Evolutionary conservation across 2,329 filamentous ascomycete genomes (phyloP), one percentile per base, ranked within the genome.

Genomic region (Colletotrichum musae): DNA sequence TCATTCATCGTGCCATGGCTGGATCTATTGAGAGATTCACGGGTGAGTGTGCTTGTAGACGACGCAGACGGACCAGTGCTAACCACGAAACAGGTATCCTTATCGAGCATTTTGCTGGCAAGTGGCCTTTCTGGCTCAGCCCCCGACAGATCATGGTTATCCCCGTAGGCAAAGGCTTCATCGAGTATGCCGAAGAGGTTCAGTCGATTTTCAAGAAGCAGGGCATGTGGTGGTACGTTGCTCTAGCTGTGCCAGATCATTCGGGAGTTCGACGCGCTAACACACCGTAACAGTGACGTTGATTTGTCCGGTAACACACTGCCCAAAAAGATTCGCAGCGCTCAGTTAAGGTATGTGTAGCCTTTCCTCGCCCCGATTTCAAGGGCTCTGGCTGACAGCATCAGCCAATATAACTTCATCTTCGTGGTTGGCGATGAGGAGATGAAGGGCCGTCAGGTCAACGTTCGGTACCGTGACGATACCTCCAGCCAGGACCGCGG

Each of bases 41-140:
- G 12, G 68, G 68, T 71, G 15, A 60, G 54, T 41, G 13, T 18
- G 24, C 32, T 6, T 16, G 18, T 13, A 1, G 12, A 15, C 2
- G n/a, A 9, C n/a, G 10, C 24, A 18, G 18, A 24, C 3, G 12
- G 16, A 12, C 13, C n/a, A 5, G 50, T 51, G 41, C 59, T 68
- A n/a, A 72, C 54, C 10, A 86, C 88, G 80, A 83, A 86, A 87
- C 93, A 76, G 93, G 89, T 73, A 94, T 95, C 73, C 85, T 95
- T 70, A 93, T 89, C 53, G 93, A 96, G 85, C 93, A 95, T 81
- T 95, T 94, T 78, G 93, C 87, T 63, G 93, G 93, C 75, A 94
- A 94, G 83, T 96, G 93, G 93, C 93, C 93, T 1, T 94, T 95
- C 86, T 96, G 93, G 93, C 84, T 96, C 71, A 93, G 91, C 74